Evolutionary conservation across 108 stramenopile genomes (phyloP), one percentile per base, ranked within the genome.

Genomic region (Discostella stelligeroides): DNA sequence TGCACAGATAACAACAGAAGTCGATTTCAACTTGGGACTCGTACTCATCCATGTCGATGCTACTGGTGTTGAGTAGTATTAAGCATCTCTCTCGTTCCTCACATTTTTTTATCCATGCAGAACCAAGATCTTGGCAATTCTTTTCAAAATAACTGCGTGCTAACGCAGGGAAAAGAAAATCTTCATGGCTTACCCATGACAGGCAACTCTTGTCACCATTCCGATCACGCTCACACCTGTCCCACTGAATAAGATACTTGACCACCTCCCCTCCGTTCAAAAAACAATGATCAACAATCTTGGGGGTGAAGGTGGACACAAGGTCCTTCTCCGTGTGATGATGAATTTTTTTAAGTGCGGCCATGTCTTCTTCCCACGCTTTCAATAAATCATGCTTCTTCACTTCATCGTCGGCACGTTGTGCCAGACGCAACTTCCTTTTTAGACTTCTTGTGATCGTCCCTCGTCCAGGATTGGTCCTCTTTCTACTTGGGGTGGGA

Each of bases 1-100:
- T 60, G 55, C 73, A 75, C 14, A 67, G 7, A 23, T 60, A 75
- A 60, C 73, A 75, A 34, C 73, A 75, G 50, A 75, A 75, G 38
- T 75, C 73, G 1, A 72, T 56, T 43, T 72, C 71, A 0, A 20
- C 25, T 11, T 61, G 38, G 3, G 28, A 46, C 4, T 57, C 42
- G 25, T 12, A 37, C 20, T 53, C 41, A 24, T 63, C 70, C 1
- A 50, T 45, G 27, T 61, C 66, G 34, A 39, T 39, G 45, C 25
- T 29, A 14, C 61, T 18, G 21, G 29, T 38, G n/a, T 56, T 29
- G 28, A 72, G 48, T 2, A 20, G 9, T 7, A 40, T 38, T 21
- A 59, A 50, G 8, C 38, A 38, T 11, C 10, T 2, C 20, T 41
- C 60, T 24, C 39, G 57, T 29, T 71, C 60, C 24, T 21, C 41